Percentiles rank a stretch among this genome's conserved stretches.
These are phyloP conservation scores for Aspergillus ibericus DNA, from an alignment of 2,329 filamentous ascomycete genomes.

Conservation along the genomic window DNA sequence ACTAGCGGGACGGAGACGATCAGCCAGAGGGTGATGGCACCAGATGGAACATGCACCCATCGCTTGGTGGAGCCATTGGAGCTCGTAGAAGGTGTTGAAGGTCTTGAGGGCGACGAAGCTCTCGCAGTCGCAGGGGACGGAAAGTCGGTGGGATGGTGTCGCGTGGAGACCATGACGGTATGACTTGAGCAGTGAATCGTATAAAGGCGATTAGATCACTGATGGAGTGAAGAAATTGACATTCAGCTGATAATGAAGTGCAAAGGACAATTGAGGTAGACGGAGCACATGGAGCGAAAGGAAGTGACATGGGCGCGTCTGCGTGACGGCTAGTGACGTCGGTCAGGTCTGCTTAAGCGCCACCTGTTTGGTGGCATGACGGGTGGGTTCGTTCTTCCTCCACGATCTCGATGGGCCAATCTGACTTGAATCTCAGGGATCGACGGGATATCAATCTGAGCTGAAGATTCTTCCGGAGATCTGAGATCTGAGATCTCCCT, in stretches of 20 bases:
- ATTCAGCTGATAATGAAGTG: background rate
- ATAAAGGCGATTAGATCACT: background rate
- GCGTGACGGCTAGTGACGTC: constrained; percentile 15
- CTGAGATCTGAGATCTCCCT: background rate
- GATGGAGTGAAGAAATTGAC: background rate
- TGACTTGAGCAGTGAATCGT: background rate
- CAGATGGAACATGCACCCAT: constrained; percentile 62
- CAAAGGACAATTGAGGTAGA: background rate
- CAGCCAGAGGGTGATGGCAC: constrained; percentile 68
- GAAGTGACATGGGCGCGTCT: background rate
- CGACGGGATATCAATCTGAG: background rate
- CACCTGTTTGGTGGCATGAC: background rate
- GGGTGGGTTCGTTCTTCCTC: background rate
- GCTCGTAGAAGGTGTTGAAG: constrained; percentile 19
- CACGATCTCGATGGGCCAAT: background rate
- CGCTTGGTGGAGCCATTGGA: constrained; percentile 23
- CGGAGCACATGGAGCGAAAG: background rate
- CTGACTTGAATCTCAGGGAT: background rate
- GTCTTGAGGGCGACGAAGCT: constrained; percentile 23
- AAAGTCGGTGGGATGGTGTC: constrained; percentile 55
- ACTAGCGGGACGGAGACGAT: constrained; percentile 74
- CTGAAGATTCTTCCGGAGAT: background rate
- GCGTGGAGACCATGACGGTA: constrained; percentile 55
- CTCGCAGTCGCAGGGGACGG: constrained; percentile 34
- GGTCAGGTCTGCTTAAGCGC: background rate